Evolutionary conservation across 1,284 basidiomycete species (phyloP), one percentile per base, ranked within the genome.

Genomic region (Volvariella surrecta): DNA sequence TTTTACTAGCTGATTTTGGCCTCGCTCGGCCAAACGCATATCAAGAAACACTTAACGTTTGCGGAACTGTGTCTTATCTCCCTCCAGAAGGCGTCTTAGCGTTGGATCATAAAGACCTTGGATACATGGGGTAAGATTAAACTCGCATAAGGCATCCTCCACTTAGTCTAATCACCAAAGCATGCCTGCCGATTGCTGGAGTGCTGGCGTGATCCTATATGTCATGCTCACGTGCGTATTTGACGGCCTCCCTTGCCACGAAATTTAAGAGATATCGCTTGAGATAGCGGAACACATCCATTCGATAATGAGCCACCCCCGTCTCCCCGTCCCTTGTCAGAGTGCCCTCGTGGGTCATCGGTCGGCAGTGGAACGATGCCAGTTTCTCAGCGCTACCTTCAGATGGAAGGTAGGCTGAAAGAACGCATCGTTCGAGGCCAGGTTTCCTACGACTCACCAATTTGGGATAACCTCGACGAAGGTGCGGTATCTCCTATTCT

Each of bases 1-100:
- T 91, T 34, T 71, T 88, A 45, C 82, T 93, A 32, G 88, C 84
- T 13, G 89, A 93, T 60, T 91, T 93, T 56, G 90, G 90, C 4
- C 75, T 89, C 16, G 87, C 89, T 8, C 76, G 84, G n/a, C 74
- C 76, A n/a, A 78, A 76, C 52, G 77, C 85, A 1, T 78, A 81
- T 53, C 80, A 88, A 64, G 77, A 81, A 54, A 87, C 84, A 0
- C 70, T 87, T 53, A 86, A 83, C 51, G 84, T 88, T 31, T 86
- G 81, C 51, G 87, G 89, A 7, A 91, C 88, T 0, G 74, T 89
- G 20, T 80, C 82, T 2, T 91, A 91, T 59, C 67, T 91, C n/a
- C 85, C 88, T 11, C 88, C 88, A 0, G 88, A 90, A 61, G 85
- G 82, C 6, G 74, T 91, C 20, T 66, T 83, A 1, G 87, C 84